These are phyloP conservation scores for Leccinum arenicola DNA, from an alignment of 768 basidiomycete genomes.

Conservation along the genomic window DNA sequence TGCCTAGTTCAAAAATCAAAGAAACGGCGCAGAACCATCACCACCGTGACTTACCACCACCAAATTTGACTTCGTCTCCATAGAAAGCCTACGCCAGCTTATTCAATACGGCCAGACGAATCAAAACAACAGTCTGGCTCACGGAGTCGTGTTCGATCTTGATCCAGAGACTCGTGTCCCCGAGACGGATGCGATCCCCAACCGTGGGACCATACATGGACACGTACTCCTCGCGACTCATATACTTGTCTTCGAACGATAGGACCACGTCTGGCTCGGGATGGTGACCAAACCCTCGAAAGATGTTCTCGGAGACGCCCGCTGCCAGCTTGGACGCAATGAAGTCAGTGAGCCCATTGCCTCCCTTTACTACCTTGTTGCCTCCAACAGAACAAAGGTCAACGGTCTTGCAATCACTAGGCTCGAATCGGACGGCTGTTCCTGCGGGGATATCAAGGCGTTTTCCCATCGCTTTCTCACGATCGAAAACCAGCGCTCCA, in stretches of 20 bases:
- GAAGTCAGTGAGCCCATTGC: conserved; percentile 53
- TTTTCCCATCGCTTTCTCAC: conserved; percentile 74
- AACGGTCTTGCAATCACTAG: conserved; percentile 84
- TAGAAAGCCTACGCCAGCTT: conserved; percentile 63
- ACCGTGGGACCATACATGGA: conserved; percentile 95
- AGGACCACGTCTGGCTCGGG: conserved; percentile 62
- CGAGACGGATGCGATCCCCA: conserved; percentile 85
- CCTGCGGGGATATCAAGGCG: conserved; percentile 92
- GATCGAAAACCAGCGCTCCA: conserved; percentile 75
- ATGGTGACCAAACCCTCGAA: conserved; percentile 63
- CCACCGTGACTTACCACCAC: conserved; percentile 60
- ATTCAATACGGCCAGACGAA: neutral
- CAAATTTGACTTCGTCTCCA: conserved; percentile 98
- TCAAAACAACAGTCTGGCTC: conserved; percentile 3
- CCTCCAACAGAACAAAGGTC: conserved; percentile 80
- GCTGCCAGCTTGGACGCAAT: conserved; percentile 52
- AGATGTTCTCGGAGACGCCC: conserved; percentile 15
- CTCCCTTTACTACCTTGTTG: conserved; percentile 66
- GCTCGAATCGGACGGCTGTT: conserved; percentile 95
- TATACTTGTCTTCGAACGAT: conserved; percentile 48
- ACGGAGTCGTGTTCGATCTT: conserved; percentile 87
- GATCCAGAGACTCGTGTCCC: conserved; percentile 89
- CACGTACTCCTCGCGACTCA: conserved; percentile 74
- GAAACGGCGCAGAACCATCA: neutral
- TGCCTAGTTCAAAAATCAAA: conserved; percentile 49